Conservation (phyloP, 495 filamentous ascomycete genomes). For the Hypoxylon trugodes region DNA sequence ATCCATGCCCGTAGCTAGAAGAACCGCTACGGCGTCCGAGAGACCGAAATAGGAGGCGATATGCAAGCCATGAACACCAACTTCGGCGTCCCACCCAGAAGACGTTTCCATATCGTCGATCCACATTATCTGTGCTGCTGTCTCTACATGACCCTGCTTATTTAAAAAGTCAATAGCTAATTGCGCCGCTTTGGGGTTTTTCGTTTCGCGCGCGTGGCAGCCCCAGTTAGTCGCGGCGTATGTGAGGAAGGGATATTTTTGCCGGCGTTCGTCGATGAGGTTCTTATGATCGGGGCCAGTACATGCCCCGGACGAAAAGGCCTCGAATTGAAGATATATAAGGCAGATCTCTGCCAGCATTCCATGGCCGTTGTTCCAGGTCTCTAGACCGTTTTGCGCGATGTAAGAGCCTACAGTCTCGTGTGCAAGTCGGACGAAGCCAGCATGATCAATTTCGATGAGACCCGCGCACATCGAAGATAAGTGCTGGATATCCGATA, state of each 20-base stretch:
- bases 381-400: neutral
- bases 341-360: neutral
- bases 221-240: neutral
- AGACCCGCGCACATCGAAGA: neutral
- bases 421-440: neutral
- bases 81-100: neutral
- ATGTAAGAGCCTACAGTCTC: neutral
- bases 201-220: neutral
- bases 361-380: neutral
- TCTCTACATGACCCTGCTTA: neutral
- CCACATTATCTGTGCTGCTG: neutral
- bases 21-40: neutral
- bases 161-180: neutral
- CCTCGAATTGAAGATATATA: neutral
- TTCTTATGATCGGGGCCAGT: neutral
- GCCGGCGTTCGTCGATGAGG: neutral
- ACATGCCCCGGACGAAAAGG: neutral
- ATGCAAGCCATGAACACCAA: neutral
- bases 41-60: neutral
- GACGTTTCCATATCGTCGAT: neutral
- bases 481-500: neutral
- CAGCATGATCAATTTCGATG: neutral
- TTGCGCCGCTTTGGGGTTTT: neutral
- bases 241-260: neutral
- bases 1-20: neutral